Evolutionary conservation across 1,284 basidiomycete genomes (phyloP), one percentile per base, ranked within the genome.

Genomic region (Leccinum solheimii): DNA sequence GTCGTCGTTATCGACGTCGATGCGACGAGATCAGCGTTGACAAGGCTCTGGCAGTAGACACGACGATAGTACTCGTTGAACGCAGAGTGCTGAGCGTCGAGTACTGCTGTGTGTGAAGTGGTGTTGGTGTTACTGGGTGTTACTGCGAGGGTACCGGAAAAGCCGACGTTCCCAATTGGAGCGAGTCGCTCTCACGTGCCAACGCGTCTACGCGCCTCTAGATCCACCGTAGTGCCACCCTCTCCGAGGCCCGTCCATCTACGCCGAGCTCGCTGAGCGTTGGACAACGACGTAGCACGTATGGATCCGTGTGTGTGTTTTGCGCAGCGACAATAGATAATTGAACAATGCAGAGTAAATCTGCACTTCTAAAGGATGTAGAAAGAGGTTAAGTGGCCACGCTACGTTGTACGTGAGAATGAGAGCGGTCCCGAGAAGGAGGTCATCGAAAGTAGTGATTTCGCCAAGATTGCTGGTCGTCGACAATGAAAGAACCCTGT

Each of bases 321-420:
- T 91, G 34, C 93, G 86, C 50, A 97, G 77, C 0, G 94, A 88
- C 23, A 90, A 88, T 5, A 97, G 80, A 76, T 93, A 96, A 5
- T 91, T 83, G 75, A 95, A 94, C 55, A 96, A 77, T 30, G 84
- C 84, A 1, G 85, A 85, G 70, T 97, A 97, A 21, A 86, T 83
- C 10, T 84, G 78, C 16, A 95, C 79, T 67, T 95, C 92, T 0
- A 86, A 78, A 10, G 86, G 79, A 51, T 93, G 88, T 21, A 97
- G 83, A 76, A 97, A 95, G 36, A 96, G 85, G 74, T 97, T 93
- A 54, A 97, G 82, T 0, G 95, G 94, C 90, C 93, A 97, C 1
- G 86, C 77, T 26, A 94, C 85, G 8, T 75, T 79, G 71, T 92
- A 94, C 2, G 82, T 83, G 36, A 95, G 80, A 3, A 80, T 75